These are phyloP conservation scores for Aspergillus pseudoterreus DNA, from an alignment of 2,329 filamentous ascomycete genomes.

Conservation along the genomic window DNA sequence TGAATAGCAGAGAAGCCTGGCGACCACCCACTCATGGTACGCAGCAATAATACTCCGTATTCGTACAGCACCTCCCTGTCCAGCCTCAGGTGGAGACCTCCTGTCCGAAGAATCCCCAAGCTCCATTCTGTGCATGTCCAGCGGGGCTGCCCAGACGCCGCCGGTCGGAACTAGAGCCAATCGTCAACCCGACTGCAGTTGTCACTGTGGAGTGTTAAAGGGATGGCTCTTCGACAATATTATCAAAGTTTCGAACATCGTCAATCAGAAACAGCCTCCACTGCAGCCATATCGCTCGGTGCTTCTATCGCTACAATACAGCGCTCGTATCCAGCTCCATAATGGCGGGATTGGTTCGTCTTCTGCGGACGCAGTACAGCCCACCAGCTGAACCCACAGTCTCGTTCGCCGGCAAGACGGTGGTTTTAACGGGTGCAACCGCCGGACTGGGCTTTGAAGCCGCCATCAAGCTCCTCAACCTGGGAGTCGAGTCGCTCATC, in stretches of 20 bases:
- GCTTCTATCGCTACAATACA: too few relatives aligned
- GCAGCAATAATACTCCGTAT: too few relatives aligned
- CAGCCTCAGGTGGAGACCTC: background rate
- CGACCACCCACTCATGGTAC: too few relatives aligned
- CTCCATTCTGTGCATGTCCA: slow-evolving; percentile 2
- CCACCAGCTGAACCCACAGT: slow-evolving; percentile 34
- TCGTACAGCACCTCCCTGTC: too few relatives aligned
- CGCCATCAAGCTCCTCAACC: slow-evolving; percentile 44
- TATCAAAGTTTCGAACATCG: background rate
- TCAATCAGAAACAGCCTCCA: background rate
- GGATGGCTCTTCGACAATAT: background rate
- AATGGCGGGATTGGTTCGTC: slow-evolving; percentile 28
- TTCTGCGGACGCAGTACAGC: slow-evolving; percentile 29
- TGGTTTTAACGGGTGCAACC: slow-evolving; percentile 51
- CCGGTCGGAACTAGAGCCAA: slow-evolving; percentile 6
- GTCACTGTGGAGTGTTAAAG: background rate
- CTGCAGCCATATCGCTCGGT: background rate
- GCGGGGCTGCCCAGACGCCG: slow-evolving; percentile 13
- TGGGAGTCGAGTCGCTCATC: slow-evolving; percentile 43
- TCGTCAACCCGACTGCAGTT: background rate
- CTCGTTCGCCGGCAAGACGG: slow-evolving; percentile 44
- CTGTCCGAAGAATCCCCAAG: slow-evolving; percentile 1
- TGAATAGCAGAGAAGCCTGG: too few relatives aligned
- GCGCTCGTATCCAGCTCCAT: background rate
- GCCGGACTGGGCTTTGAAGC: slow-evolving; percentile 50